Evolutionary conservation across 176 grass and related monocot species (phyloP), one percentile per base, ranked within the genome.

Genomic region (Cenchrus purpureus): DNA sequence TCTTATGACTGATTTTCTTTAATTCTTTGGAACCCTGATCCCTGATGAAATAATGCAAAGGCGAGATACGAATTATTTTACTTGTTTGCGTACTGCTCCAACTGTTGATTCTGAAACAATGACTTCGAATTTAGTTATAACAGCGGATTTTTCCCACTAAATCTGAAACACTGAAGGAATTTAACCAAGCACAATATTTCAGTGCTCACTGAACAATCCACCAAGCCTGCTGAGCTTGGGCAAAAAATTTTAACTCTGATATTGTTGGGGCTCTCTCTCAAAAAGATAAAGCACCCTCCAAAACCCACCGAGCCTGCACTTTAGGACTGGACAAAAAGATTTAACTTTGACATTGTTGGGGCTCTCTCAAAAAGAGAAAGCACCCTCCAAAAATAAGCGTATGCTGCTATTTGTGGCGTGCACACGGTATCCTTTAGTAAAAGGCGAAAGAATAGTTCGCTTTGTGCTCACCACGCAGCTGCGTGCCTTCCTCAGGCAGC

Each of bases 351-450:
- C 0, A 31, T 17, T 74, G 71, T 53, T 74, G 71, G 48, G 71
- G 48, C 48, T 0, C 25, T 17, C 48, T 53, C 71, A 53, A 17
- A 56, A 13, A 4, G 53, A 82, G 66, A 71, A 19, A 6, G 3
- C 61, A 40, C 75, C 89, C 75, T 87, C 7, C 9, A 90, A 90
- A 90, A 87, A 90, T 70, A 16, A 84, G 55, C 32, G 83, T 89
- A 89, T 92, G 79, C 87, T 92, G 83, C 87, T 89, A 11, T 25
- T 0, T 79, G 12, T 83, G 79, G 60, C 60, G 79, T 12, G 78
- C 91, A 88, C 91, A 97, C 87, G 84, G 86, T 93, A 97, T 91
- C 90, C 91, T 97, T 97, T 91, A 88, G 91, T 97, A 90, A 90
- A 97, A 92, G 91, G 89, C 87, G 94, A 94, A 97, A 97, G 79